Percentiles rank a stretch among this genome's conserved stretches.
Conservation (phyloP, 352 stramenopile species). For the Globisporangium sylvaticum region DNA sequence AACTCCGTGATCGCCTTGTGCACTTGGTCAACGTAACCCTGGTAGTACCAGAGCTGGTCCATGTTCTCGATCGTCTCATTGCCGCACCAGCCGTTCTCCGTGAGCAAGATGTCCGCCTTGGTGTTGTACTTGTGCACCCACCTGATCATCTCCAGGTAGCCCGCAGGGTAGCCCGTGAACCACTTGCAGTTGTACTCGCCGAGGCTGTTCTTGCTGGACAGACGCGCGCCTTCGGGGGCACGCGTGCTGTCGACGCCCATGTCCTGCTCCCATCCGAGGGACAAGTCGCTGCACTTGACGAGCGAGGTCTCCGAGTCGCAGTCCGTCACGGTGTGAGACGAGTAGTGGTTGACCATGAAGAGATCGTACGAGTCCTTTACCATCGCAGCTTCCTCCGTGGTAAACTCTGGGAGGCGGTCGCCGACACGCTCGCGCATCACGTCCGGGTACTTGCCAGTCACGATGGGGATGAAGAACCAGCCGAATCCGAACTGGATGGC, state of each 20-base stretch:
- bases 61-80: constrained; percentile 42
- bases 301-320: constrained; percentile 30
- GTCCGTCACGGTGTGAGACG: constrained; percentile 46
- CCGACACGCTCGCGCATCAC: constrained; percentile 85
- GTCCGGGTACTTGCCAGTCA: constrained; percentile 88
- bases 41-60: constrained; percentile 60
- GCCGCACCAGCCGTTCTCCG: constrained; percentile 62
- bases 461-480: constrained; percentile 92
- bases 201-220: constrained; percentile 21
- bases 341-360: constrained; percentile 94
- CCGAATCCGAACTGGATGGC: constrained; percentile 89
- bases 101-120: constrained; percentile 48
- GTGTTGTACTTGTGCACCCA: constrained; percentile 58
- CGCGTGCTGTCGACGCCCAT: constrained; percentile 49
- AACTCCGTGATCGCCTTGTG: constrained; percentile 51
- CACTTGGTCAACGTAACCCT: constrained; percentile 51
- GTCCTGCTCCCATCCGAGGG: constrained; percentile 40
- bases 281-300: constrained; percentile 28
- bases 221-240: constrained; percentile 51
- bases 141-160: constrained; percentile 57
- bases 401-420: constrained; percentile 85
- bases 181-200: constrained; percentile 32
- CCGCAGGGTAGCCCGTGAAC: constrained; percentile 41
- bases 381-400: constrained; percentile 51
- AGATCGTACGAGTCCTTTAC: constrained; percentile 90